Conservation (phyloP, 768 basidiomycete species). For the Dictyophora rubrovolvata region DNA sequence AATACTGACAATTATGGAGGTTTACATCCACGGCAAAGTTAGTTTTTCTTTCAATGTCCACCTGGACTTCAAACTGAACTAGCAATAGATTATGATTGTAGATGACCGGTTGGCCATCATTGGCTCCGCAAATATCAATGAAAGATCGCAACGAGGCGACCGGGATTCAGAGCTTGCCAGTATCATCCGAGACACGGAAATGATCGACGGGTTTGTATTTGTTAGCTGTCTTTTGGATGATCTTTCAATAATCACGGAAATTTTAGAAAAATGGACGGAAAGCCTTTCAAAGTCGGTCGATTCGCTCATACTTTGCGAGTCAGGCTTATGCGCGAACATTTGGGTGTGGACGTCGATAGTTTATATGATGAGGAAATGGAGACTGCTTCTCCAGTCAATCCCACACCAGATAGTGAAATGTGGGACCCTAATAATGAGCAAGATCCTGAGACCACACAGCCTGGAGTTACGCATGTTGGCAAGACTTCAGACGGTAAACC, state of each 20-base stretch:
- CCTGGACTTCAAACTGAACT: neutral
- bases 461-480: slow-evolving; percentile 30
- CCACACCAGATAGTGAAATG: slow-evolving; percentile 40
- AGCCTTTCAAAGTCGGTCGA: slow-evolving; percentile 89
- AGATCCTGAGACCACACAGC: slow-evolving; percentile 30
- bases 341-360: slow-evolving; percentile 89
- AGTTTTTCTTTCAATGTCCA: neutral
- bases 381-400: slow-evolving; percentile 39
- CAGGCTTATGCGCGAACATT: slow-evolving; percentile 92
- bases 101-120: slow-evolving; percentile 93
- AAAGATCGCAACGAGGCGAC: slow-evolving; percentile 90
- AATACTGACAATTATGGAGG: slow-evolving; percentile 28
- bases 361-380: slow-evolving; percentile 68
- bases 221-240: neutral
- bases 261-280: slow-evolving; percentile 81
- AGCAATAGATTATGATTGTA: slow-evolving; percentile 62
- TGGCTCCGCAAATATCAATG: slow-evolving; percentile 96
- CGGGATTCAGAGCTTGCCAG: slow-evolving; percentile 93
- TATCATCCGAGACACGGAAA: slow-evolving; percentile 91
- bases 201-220: slow-evolving; percentile 72
- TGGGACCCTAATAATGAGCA: slow-evolving; percentile 77
- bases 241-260: neutral
- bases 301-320: slow-evolving; percentile 93
- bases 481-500: slow-evolving; percentile 24
- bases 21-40: slow-evolving; percentile 86